phyloP scores from a whole-genome alignment of 495 filamentous ascomycete genomes.

The Podospora pseudocomata region DNA sequence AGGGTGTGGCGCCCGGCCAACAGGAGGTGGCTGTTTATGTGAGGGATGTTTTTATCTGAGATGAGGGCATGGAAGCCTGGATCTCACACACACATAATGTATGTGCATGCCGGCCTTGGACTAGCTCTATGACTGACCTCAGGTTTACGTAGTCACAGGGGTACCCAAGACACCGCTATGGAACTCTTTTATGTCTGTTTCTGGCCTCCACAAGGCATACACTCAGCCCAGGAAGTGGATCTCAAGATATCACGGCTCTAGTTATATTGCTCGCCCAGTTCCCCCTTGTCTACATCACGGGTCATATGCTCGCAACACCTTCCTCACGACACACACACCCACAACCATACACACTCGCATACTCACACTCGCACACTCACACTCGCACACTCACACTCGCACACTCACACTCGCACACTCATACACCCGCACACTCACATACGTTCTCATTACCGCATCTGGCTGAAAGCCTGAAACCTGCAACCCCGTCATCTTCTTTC shows the following conservation, averaged over 20 bases:
- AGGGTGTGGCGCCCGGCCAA: not conserved
- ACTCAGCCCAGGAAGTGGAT: not conserved
- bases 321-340: not conserved
- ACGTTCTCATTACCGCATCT: too few relatives aligned
- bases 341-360: too few relatives aligned
- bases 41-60: conserved; percentile 1
- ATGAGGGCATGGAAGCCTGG: conserved; percentile 1
- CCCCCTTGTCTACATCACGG: not conserved
- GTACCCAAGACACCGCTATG: not conserved
- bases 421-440: too few relatives aligned
- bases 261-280: not conserved
- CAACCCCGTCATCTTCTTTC: not conserved
- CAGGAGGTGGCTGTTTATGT: conserved; percentile 4
- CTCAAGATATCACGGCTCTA: not conserved
- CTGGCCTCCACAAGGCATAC: conserved; percentile 13
- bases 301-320: not conserved
- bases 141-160: not conserved
- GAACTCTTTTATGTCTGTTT: not conserved
- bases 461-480: not conserved
- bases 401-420: too few relatives aligned
- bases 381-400: too few relatives aligned
- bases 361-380: too few relatives aligned
- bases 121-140: conserved; percentile 3
- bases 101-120: not conserved
- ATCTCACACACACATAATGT: conserved; percentile 3